A percentile compares a stretch with the other conserved stretches of the same genome.
Evolutionary conservation across 129 eudicot genomes (phyloP).

Genomic region (Lonicera japonica): DNA sequence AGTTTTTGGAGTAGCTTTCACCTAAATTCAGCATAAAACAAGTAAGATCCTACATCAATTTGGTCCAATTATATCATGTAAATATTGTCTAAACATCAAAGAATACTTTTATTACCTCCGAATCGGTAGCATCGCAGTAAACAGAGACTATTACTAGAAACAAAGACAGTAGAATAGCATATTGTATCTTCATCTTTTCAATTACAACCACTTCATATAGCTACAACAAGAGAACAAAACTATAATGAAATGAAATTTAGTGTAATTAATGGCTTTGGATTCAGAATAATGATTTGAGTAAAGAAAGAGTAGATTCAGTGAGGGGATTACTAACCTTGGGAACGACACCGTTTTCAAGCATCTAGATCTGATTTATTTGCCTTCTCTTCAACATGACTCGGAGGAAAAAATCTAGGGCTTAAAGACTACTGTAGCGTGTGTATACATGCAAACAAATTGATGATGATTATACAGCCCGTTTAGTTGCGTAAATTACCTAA

Average conservation of each 20-base stretch:
- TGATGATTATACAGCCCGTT: too few relatives aligned
- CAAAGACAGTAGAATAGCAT: constrained; percentile 22
- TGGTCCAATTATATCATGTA: neutral
- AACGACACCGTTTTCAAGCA: neutral
- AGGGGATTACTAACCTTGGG: constrained; percentile 21
- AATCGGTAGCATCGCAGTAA: constrained; percentile 31
- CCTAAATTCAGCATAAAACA: constrained; percentile 23
- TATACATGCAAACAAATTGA: too few relatives aligned
- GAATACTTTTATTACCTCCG: constrained; percentile 31
- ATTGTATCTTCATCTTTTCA: constrained; percentile 32
- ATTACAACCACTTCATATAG: constrained; percentile 7
- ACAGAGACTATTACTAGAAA: constrained; percentile 24
- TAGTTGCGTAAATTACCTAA: too few relatives aligned
- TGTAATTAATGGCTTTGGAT: neutral
- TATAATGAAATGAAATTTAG: neutral
- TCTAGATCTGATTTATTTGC: neutral
- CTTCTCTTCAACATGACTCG: neutral
- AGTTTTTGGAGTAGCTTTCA: constrained; percentile 17
- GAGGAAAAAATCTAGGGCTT: neutral
- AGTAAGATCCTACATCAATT: neutral
- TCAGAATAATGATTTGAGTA: neutral
- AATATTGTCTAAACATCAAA: neutral
- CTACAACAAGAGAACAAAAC: constrained; percentile 3
- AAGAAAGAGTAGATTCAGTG: neutral
- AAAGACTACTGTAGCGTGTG: neutral